These are phyloP conservation scores for Candida tammaniensis DNA, from an alignment of 805 yeast genomes.

Conservation along the genomic window DNA sequence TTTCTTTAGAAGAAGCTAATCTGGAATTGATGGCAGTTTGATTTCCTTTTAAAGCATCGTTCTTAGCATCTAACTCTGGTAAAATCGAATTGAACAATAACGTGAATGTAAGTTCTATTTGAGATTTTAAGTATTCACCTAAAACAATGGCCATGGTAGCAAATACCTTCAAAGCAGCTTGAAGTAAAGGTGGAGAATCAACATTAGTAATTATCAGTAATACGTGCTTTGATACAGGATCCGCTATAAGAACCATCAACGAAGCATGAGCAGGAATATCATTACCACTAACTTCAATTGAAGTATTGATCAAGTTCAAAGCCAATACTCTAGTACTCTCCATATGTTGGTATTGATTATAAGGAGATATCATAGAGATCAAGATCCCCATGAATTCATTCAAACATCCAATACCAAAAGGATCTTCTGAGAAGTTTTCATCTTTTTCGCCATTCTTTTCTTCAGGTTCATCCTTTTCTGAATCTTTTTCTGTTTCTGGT, in stretches of 20 bases:
- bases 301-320: slow-evolving; percentile 66
- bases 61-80: slow-evolving; percentile 25
- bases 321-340: slow-evolving; percentile 87
- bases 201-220: slow-evolving; percentile 73
- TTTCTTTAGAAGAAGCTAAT: slow-evolving; percentile 53
- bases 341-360: slow-evolving; percentile 78
- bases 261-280: slow-evolving; percentile 58
- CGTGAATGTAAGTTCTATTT: slow-evolving; percentile 70
- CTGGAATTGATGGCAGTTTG: slow-evolving; percentile 27
- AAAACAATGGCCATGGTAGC: slow-evolving; percentile 67
- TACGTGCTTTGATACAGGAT: slow-evolving; percentile 81
- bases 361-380: slow-evolving; percentile 77
- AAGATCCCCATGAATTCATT: slow-evolving; percentile 74
- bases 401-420: slow-evolving; percentile 73
- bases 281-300: slow-evolving; percentile 79
- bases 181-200: slow-evolving; percentile 71
- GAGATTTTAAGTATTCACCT: slow-evolving; percentile 67
- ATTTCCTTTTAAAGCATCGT: slow-evolving; percentile 7
- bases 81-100: slow-evolving; percentile 60
- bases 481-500: background rate
- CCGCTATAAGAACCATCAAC: slow-evolving; percentile 66
- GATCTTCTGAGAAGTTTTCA: slow-evolving; percentile 24
- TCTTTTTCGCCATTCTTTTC: slow-evolving; percentile 2
- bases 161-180: slow-evolving; percentile 72
- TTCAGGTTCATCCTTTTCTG: background rate